A percentile compares a stretch with the other conserved stretches of the same genome.
Evolutionary conservation across 495 filamentous ascomycete genomes (phyloP).

Genomic region (Pseudevernia furfuracea): DNA sequence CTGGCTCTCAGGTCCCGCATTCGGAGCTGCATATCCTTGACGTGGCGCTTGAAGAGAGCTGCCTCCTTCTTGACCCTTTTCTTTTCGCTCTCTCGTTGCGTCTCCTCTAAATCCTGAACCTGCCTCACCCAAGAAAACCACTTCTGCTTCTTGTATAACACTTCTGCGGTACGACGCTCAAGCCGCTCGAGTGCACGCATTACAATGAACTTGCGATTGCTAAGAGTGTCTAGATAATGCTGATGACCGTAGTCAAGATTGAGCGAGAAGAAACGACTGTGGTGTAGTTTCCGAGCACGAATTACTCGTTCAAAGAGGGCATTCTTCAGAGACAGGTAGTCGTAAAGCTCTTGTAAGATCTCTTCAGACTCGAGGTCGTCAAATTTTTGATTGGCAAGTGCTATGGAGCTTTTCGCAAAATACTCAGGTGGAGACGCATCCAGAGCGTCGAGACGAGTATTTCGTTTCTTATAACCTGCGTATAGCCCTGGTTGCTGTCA

Average conservation of each 20-base stretch:
- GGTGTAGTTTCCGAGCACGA: slow-evolving; percentile 44
- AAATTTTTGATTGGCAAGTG: slow-evolving; percentile 40
- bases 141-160: slow-evolving; percentile 41
- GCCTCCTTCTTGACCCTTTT: slow-evolving; percentile 46
- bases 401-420: slow-evolving; percentile 28
- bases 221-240: slow-evolving; percentile 41
- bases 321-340: slow-evolving; percentile 37
- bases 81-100: slow-evolving; percentile 43
- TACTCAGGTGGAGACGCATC: slow-evolving; percentile 32
- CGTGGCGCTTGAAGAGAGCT: slow-evolving; percentile 42
- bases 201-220: slow-evolving; percentile 35
- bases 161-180: slow-evolving; percentile 39
- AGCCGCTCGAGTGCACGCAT: slow-evolving; percentile 40
- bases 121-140: slow-evolving; percentile 45
- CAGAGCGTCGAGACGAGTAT: slow-evolving; percentile 38
- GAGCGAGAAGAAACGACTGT: slow-evolving; percentile 45
- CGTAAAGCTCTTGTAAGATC: slow-evolving; percentile 37
- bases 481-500: slow-evolving; percentile 34
- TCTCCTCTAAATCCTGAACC: slow-evolving; percentile 41
- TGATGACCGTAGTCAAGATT: slow-evolving; percentile 32
- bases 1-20: slow-evolving; percentile 31
- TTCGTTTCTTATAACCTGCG: slow-evolving; percentile 43
- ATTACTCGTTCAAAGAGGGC: slow-evolving; percentile 44
- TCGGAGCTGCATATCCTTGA: slow-evolving; percentile 35
- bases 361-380: slow-evolving; percentile 32